Conservation (phyloP, 768 basidiomycete species). For the Macrolepiota dolichaula region DNA sequence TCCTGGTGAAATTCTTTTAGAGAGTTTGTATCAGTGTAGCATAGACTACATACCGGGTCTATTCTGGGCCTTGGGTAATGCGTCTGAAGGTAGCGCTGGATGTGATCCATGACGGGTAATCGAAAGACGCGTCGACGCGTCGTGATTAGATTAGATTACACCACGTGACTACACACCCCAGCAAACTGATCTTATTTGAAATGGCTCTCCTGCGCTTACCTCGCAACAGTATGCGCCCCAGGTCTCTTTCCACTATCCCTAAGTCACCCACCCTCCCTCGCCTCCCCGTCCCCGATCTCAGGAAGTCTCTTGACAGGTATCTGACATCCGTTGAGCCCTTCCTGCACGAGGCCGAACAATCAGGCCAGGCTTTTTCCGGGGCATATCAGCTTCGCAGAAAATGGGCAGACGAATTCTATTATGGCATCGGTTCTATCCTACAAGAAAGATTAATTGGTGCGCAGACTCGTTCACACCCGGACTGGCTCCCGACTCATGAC, state of each 20-base stretch:
- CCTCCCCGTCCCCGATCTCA: constrained; percentile 80
- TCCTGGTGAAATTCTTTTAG: constrained; percentile 43
- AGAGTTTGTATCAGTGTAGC: neutral
- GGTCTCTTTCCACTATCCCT: constrained; percentile 8
- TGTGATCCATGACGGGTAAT: neutral
- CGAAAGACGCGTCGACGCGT: constrained; percentile 15
- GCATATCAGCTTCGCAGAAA: constrained; percentile 53
- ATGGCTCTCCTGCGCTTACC: neutral
- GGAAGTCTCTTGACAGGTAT: constrained; percentile 73
- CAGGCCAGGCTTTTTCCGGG: constrained; percentile 48
- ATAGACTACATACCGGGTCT: neutral
- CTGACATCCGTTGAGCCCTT: constrained; percentile 76
- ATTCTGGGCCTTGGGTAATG: constrained; percentile 9
- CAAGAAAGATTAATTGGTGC: constrained; percentile 75
- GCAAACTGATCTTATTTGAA: constrained; percentile 9
- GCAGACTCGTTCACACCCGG: constrained; percentile 18
- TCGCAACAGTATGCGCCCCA: constrained; percentile 1
- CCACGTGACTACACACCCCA: constrained; percentile 1
- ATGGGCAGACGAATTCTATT: constrained; percentile 67
- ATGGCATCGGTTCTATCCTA: constrained; percentile 61
- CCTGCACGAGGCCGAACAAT: constrained; percentile 68
- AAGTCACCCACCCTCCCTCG: constrained; percentile 48
- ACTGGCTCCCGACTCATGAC: constrained; percentile 18
- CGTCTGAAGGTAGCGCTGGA: neutral
- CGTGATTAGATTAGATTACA: constrained; percentile 25